phyloP scores from a whole-genome alignment of 2,329 filamentous ascomycete genomes.

The Fusarium austroafricanum region DNA sequence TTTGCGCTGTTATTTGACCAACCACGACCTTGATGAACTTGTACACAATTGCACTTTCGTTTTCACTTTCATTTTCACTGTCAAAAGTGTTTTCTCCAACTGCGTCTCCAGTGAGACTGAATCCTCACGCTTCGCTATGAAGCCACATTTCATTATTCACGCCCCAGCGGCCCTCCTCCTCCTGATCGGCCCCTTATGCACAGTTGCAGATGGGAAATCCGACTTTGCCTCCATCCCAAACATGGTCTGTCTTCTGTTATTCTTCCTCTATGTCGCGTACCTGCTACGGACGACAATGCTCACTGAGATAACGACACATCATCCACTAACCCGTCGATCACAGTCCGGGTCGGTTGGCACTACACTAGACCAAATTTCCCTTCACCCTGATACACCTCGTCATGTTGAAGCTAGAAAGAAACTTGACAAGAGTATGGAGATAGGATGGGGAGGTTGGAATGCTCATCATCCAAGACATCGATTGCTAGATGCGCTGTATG shows the following conservation, averaged over 20 bases:
- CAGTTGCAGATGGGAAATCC: slow-evolving; percentile 14
- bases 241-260: slow-evolving; percentile 33
- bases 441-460: slow-evolving; percentile 49
- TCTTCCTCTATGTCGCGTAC: neutral
- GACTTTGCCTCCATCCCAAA: slow-evolving; percentile 27
- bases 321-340: slow-evolving; percentile 16
- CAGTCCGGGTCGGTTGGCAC: slow-evolving; percentile 37
- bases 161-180: slow-evolving; percentile 12
- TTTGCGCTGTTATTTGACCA: neutral
- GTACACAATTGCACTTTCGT: neutral
- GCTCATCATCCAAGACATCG: slow-evolving; percentile 54
- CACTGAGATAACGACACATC: neutral
- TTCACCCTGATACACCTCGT: slow-evolving; percentile 36
- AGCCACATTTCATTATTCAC: neutral
- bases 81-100: neutral
- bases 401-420: slow-evolving; percentile 49
- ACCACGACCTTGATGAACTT: slow-evolving; percentile 9
- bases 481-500: slow-evolving; percentile 55
- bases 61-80: neutral
- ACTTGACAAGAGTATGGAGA: slow-evolving; percentile 48
- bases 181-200: slow-evolving; percentile 4
- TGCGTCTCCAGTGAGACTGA: neutral
- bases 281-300: neutral
- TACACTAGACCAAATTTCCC: slow-evolving; percentile 42
- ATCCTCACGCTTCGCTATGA: slow-evolving; percentile 14